Evolutionary conservation across 176 grass and related monocot genomes (phyloP).

Genomic region (Typha latifolia): DNA sequence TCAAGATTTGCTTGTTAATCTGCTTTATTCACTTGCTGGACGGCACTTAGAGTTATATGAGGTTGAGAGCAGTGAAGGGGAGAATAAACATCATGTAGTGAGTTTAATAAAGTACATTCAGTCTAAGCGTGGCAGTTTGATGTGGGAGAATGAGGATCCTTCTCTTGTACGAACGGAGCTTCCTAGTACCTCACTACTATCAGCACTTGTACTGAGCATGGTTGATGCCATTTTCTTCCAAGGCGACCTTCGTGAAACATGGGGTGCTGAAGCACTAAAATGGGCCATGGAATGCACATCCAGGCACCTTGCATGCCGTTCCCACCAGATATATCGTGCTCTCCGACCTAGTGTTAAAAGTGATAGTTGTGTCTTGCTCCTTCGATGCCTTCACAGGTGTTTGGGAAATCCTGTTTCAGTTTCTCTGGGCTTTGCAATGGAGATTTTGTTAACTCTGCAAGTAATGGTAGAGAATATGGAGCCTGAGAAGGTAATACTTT

Average conservation of each 20-base stretch:
- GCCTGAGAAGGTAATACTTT: slow-evolving; percentile 90
- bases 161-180: slow-evolving; percentile 65
- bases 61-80: slow-evolving; percentile 76
- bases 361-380: slow-evolving; percentile 81
- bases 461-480: slow-evolving; percentile 99
- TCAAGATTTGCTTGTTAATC: slow-evolving; percentile 95
- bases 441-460: slow-evolving; percentile 83
- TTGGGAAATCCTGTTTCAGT: slow-evolving; percentile 83
- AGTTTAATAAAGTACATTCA: slow-evolving; percentile 98
- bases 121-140: slow-evolving; percentile 91
- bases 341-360: slow-evolving; percentile 85
- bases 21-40: slow-evolving; percentile 90
- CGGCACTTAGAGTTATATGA: slow-evolving; percentile 90
- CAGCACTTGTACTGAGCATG: slow-evolving; percentile 94
- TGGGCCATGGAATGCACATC: slow-evolving; percentile 99
- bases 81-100: slow-evolving; percentile 93
- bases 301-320: slow-evolving; percentile 77
- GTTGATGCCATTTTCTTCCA: slow-evolving; percentile 98
- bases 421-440: slow-evolving; percentile 88
- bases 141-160: slow-evolving; percentile 99
- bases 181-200: slow-evolving; percentile 68
- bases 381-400: slow-evolving; percentile 87
- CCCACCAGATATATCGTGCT: slow-evolving; percentile 93
- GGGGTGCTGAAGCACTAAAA: slow-evolving; percentile 92
- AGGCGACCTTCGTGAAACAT: slow-evolving; percentile 92